Evolutionary conservation across 1,284 basidiomycete species (phyloP), one percentile per base, ranked within the genome.

Genomic region (Puccinia coronata): DNA sequence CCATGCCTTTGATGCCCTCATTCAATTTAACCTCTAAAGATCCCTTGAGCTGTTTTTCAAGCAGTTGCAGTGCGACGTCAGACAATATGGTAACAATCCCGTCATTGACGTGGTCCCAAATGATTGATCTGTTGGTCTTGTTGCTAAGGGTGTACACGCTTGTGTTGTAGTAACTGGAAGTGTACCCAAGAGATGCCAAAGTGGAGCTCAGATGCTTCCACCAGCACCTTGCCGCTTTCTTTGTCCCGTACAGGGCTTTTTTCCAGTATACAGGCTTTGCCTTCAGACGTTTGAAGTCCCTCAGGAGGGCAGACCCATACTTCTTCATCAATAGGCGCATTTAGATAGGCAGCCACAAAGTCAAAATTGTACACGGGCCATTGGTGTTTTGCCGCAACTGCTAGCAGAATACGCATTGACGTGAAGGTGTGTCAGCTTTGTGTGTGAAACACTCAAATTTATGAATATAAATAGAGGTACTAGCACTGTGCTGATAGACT

Each of bases 151-250:
- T 41, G n/a, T 67, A 63, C 14, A 63, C n/a, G 28, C 36, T 41
- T 8, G 63, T 39, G 23, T 34, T 11, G 8, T 41, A 67, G 28
- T 41, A n/a, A 14, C 36, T 41, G 18, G 65, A n/a, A 1, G 2
- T 20, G 28, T 36, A 69, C 6, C 47, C 65, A 12, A 69, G 39
- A 20, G n/a, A 25, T 12, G n/a, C 5, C 20, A 57, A 16, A 4
- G 25, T 57, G 55, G 4, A 12, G 8, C 23, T 31, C n/a, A 57
- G 55, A 18, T 69, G 39, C n/a, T 36, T 20, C 65, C 65, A 69
- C 65, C 65, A 69, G n/a, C 65, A 69, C 28, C 47, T 16, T 25
- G 65, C 47, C 2, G 65, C 65, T 23, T 69, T 23, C n/a, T 69
- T 69, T 4, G 65, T 69, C 9, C 65, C 47, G 18, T 69, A 69